Evolutionary conservation across 2,329 filamentous ascomycete species (phyloP), one percentile per base, ranked within the genome.

Genomic region (Fusarium agapanthi): DNA sequence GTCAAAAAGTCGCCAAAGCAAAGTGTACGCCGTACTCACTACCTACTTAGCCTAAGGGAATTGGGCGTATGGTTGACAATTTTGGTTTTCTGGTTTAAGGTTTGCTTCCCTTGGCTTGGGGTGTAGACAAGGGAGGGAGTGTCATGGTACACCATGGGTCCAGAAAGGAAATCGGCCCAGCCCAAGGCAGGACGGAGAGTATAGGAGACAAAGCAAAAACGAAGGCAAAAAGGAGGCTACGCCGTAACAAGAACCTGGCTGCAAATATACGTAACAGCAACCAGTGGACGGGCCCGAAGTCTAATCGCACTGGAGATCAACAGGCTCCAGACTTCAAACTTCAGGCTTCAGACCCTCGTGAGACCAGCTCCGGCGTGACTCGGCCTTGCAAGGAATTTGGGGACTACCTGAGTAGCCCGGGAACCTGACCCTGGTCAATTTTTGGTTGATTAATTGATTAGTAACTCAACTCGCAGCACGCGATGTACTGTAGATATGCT

Each of bases 211-310:
- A 54, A 53, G 35, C 35, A 54, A 54, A 41, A 32, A 14, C 26
- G 26, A 64, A 73, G 66, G 43, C 48, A 53, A 70, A 74, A 65
- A 56, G 20, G 57, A 59, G 62, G 48, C 70, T 70, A 72, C 67
- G 64, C 68, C 59, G 59, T 47, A 69, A 69, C 48, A 38, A 62
- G 69, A 65, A 67, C 22, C 40, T n/a, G 24, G 45, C 51, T 56
- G 54, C 50, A 45, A 57, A 22, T 59, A 47, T 48, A 34, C 50
- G 32, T 34, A 34, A 34, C 61, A 75, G 66, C 15, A 16, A 30
- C 56, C 62, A 75, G 66, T 20, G 30, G 69, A 67, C 67, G 70
- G 75, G 72, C 70, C 72, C 62, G 75, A 76, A 76, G 74, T 76
- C 72, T 76, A 76, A 76, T 76, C 72, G 64, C 74, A 75, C 69